Conservation (phyloP, 192 early-diverging fungal species). For the Backusella westeae region DNA sequence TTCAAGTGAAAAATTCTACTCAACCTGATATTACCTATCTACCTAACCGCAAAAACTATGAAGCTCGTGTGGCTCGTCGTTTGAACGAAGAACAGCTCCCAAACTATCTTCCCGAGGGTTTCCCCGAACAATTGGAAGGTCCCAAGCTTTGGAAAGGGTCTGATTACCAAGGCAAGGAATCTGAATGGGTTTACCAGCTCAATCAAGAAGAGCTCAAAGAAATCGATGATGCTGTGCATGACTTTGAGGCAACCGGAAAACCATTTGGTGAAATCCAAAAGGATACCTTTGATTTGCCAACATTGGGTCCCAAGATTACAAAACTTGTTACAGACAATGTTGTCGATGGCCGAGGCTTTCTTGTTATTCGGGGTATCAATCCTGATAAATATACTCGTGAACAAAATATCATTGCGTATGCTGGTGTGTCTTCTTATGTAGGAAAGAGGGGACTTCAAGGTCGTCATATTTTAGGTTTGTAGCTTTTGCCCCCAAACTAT, state of each 20-base stretch:
- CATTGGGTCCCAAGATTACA: constrained; percentile 19
- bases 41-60: constrained; percentile 23
- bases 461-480: constrained; percentile 19
- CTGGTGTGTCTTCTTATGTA: constrained; percentile 24
- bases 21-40: constrained; percentile 32
- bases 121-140: constrained; percentile 22
- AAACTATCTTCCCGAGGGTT: constrained; percentile 22
- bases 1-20: constrained; percentile 23
- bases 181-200: constrained; percentile 23
- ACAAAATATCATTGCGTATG: constrained; percentile 31
- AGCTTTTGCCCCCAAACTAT: neutral
- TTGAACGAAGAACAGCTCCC: constrained; percentile 16
- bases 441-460: constrained; percentile 26
- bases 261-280: constrained; percentile 12
- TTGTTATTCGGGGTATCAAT: constrained; percentile 25
- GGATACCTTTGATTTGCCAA: constrained; percentile 14
- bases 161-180: constrained; percentile 23
- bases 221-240: constrained; percentile 17
- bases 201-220: constrained; percentile 19
- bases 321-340: constrained; percentile 20
- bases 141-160: constrained; percentile 26
- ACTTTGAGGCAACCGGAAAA: constrained; percentile 12
- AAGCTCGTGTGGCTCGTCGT: constrained; percentile 22
- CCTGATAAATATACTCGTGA: constrained; percentile 23
- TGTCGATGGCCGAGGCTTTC: constrained; percentile 24